Base-by-base conservation (phyloP, 768 basidiomycete species). In the Lepiota brunneoincarnata region DNA sequence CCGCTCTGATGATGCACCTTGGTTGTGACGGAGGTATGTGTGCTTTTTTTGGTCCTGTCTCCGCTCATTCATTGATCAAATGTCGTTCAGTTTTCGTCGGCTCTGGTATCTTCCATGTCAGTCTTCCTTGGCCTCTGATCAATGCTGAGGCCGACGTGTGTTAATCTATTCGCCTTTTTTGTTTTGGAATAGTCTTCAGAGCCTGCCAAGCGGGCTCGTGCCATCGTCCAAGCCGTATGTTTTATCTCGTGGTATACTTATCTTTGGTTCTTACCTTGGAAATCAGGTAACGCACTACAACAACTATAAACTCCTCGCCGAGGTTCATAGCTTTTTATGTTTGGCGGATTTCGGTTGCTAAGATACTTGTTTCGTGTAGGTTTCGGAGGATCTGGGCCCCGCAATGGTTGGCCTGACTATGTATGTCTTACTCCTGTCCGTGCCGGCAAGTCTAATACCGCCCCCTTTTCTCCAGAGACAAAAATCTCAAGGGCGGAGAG, bases 341-440 rank as follows among this genome's bases (percentile, higher is more conserved):
- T 28, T 24, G 34, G 56, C 26, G 14, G 20, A 43, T 26, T 53
- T 52, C 58, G 61, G 42, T 23, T 24, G 37, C 40, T 24, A 45
- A 18, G 14, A 18, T 7, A n/a, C 11, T n/a, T 31, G 18, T 11
- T 45, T 12, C 21, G n/a, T 46, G 24, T 61, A 86, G 84, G 75
- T 91, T 12, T 93, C 91, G 15, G 87, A 91, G 66, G 77, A 92
- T 70, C 68, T 98, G 26, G 94, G 94, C 17, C 75, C 83, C 43
- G 85, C 94, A n/a, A 98, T 98, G 94, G 91, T 93, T 47, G 94
- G 94, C 38, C 75, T 95, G 56, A 88, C 85, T 7, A 93, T 94
- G 91, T 91, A 63, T 67, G 88, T 72, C n/a, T 20, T 38, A 7
- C 5, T 5, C 43, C 47, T 40, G 37, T 34, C 24, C 24, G 21